A percentile compares a stretch with the other conserved stretches of the same genome.
Conservation (phyloP, 257 asterid species). For the Cinchona pubescens region DNA sequence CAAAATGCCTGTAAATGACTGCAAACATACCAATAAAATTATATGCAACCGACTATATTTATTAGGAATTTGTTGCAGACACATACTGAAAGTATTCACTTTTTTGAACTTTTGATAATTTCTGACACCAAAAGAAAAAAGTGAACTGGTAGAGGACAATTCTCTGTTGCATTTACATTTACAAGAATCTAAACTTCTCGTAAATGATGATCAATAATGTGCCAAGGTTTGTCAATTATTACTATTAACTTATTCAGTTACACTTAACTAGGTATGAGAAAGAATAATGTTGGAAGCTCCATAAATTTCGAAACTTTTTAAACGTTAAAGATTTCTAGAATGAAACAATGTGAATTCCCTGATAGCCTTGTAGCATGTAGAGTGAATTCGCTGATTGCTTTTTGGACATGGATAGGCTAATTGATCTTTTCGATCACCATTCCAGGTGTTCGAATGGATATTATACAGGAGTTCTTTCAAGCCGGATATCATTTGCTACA, state of each 20-base stretch:
- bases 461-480: conserved; percentile 59
- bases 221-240: not conserved
- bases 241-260: not conserved
- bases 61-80: not conserved
- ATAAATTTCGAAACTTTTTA: too few species aligned
- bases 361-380: not conserved
- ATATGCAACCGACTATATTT: not conserved
- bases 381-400: too few species aligned
- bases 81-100: not conserved
- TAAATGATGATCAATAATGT: not conserved
- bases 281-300: too few species aligned
- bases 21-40: not conserved
- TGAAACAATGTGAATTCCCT: not conserved
- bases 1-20: not conserved
- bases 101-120: not conserved
- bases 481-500: conserved; percentile 77
- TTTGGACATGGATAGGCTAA: not conserved
- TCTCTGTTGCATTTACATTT: not conserved
- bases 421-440: conserved; percentile 16
- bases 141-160: not conserved
- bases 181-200: not conserved
- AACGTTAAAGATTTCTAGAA: not conserved
- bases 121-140: not conserved
- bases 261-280: too few species aligned
- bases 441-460: conserved; percentile 82